phyloP scores from a whole-genome alignment of 139 green algal genomes.

The Eudorina sp. region DNA sequence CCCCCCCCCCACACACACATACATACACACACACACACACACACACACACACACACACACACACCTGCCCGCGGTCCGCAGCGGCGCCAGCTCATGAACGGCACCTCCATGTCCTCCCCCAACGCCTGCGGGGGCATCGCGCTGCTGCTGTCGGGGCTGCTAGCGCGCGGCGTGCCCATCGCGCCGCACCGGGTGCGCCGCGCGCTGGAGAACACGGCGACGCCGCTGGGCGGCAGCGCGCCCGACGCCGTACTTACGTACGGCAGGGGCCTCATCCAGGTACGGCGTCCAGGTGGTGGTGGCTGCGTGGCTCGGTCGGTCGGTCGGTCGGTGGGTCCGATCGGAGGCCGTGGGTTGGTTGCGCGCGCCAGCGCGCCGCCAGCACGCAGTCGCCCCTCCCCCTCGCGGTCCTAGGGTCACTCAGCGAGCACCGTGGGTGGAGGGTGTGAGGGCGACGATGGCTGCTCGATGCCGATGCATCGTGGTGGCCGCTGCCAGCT shows the following conservation, averaged over 20 bases:
- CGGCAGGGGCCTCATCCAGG: slow-evolving; percentile 90
- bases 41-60: neutral
- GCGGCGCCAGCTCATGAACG: slow-evolving; percentile 92
- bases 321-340: neutral
- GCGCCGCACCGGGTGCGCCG: slow-evolving; percentile 58
- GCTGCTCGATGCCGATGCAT: too few species aligned
- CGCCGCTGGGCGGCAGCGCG: slow-evolving; percentile 55
- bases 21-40: neutral
- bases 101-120: slow-evolving; percentile 85
- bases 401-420: too few species aligned
- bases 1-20: neutral
- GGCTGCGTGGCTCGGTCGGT: neutral
- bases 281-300: slow-evolving; percentile 32
- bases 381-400: too few species aligned
- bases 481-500: too few species aligned
- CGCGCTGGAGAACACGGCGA: slow-evolving; percentile 84
- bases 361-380: too few species aligned
- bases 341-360: too few species aligned
- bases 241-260: slow-evolving; percentile 81
- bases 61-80: slow-evolving; percentile 31
- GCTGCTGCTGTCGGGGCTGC: slow-evolving; percentile 82
- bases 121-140: slow-evolving; percentile 85
- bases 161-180: neutral
- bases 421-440: too few species aligned
- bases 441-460: too few species aligned